phyloP scores from a whole-genome alignment of 352 stramenopile genomes.

The Sclerospora graminicola region DNA sequence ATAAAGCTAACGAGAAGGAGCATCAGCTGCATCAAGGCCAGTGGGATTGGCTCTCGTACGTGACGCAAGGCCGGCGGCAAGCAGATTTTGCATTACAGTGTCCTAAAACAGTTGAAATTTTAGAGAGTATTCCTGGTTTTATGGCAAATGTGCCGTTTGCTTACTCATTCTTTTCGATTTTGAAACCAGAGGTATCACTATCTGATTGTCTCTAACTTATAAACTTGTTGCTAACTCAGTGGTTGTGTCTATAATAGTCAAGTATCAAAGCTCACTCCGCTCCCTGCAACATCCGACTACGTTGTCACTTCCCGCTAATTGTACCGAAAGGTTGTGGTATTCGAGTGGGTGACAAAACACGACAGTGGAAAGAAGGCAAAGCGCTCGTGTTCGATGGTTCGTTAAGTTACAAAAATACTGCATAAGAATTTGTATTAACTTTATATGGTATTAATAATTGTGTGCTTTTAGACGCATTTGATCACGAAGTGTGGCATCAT shows the following conservation, averaged over 20 bases:
- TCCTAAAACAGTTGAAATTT: slow-evolving; percentile 50
- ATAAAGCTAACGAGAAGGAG: slow-evolving; percentile 61
- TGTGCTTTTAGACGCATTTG: slow-evolving; percentile 48
- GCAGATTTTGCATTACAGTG: slow-evolving; percentile 53
- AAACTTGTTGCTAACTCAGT: too few relatives aligned
- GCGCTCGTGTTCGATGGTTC: slow-evolving; percentile 75
- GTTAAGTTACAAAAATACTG: background rate
- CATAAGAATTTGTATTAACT: background rate
- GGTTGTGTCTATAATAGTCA: slow-evolving; percentile 19
- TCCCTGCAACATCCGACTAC: slow-evolving; percentile 92
- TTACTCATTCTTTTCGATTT: slow-evolving; percentile 93
- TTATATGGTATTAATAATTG: too few relatives aligned
- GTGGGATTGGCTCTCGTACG: slow-evolving; percentile 92
- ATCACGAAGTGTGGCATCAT: slow-evolving; percentile 76
- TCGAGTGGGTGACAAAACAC: slow-evolving; percentile 80
- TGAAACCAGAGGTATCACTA: slow-evolving; percentile 65
- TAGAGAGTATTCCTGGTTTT: slow-evolving; percentile 75
- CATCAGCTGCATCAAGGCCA: slow-evolving; percentile 68
- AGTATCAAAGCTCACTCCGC: slow-evolving; percentile 89
- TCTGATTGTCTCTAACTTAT: background rate
- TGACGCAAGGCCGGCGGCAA: slow-evolving; percentile 60
- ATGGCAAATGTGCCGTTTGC: slow-evolving; percentile 88
- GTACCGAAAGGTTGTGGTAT: slow-evolving; percentile 87
- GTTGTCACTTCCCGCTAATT: slow-evolving; percentile 91
- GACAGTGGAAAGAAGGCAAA: slow-evolving; percentile 71